Evolutionary conservation across 2,329 filamentous ascomycete genomes (phyloP), one percentile per base, ranked within the genome.

Genomic region (Colletotrichum truncatum): DNA sequence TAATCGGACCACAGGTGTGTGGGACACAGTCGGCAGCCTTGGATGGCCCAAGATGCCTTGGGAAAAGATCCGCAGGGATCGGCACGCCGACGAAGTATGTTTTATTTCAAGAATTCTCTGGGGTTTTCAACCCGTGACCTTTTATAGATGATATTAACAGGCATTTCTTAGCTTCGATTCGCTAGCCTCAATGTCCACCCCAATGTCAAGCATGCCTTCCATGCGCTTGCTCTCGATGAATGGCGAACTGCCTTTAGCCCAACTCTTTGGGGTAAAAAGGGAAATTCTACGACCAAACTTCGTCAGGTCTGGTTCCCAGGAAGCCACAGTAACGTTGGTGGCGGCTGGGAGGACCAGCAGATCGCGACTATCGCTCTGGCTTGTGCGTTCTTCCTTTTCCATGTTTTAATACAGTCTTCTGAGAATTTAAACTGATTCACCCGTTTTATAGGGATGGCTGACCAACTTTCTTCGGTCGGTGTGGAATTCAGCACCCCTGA

Each of bases 301-400:
- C 64, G 67, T 4, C 71, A 72, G 28, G 70, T 71, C 12, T 85
- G 84, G 83, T 90, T 90, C 70, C 84, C 87, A 0, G 87, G 87
- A 11, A 82, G 82, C 56, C 88, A 90, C 70, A 86, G 84, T 11
- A 86, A 89, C 66, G 86, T 89, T 51, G 87, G 87, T 6, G 87
- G 87, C 23, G 87, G 87, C 1, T 88, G 85, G 82, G 43, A 67
- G 5, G 70, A 73, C 9, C 67, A 70, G 34, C 69, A 72, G 38
- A 70, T 72, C 3, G 70, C 70, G 30, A 70, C 64, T 9, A 72
- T 73, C 6, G 57, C 71, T 1, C 55, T 73, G 9, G 69, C 70
- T 8, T 73, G 70, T 69, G 52, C 10, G 67, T 10, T 0, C 11
- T n/a, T 16, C 11, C 7, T 21, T 18, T 5, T 11, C 11, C 3